Conservation (phyloP, 2,329 filamentous ascomycete genomes). For the Aspergillus ochraceus region DNA sequence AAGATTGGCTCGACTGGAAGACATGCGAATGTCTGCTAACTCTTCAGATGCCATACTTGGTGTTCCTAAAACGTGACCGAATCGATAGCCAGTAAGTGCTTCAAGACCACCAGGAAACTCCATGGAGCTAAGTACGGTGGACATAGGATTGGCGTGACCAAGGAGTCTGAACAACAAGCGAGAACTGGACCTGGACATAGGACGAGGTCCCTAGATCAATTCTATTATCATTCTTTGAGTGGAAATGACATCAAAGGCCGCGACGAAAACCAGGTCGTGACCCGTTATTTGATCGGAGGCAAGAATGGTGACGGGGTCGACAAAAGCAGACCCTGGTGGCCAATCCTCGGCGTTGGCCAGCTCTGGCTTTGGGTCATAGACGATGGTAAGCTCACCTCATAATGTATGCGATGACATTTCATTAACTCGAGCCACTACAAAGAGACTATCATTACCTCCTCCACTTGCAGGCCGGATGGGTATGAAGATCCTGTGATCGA, state of each 20-base stretch:
- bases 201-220: not conserved
- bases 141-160: not conserved
- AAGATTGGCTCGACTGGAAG: not conserved
- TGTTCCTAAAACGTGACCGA: not conserved
- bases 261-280: not conserved
- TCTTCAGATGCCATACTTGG: not conserved
- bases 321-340: not conserved
- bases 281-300: not conserved
- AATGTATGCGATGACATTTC: not conserved
- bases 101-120: rapidly evolving
- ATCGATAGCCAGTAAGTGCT: not conserved
- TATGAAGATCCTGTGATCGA: not conserved
- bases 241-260: not conserved
- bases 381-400: slow-evolving; percentile 9
- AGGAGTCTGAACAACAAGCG: not conserved
- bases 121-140: not conserved
- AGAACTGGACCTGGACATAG: not conserved
- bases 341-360: slow-evolving; percentile 19
- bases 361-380: slow-evolving; percentile 24
- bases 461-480: not conserved
- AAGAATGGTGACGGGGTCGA: not conserved
- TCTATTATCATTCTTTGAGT: not conserved
- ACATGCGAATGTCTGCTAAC: not conserved
- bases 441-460: not conserved
- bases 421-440: not conserved